Evolutionary conservation across 371 early-diverging fungal species (phyloP).

Genomic region (Dichotomocladium elegans): DNA sequence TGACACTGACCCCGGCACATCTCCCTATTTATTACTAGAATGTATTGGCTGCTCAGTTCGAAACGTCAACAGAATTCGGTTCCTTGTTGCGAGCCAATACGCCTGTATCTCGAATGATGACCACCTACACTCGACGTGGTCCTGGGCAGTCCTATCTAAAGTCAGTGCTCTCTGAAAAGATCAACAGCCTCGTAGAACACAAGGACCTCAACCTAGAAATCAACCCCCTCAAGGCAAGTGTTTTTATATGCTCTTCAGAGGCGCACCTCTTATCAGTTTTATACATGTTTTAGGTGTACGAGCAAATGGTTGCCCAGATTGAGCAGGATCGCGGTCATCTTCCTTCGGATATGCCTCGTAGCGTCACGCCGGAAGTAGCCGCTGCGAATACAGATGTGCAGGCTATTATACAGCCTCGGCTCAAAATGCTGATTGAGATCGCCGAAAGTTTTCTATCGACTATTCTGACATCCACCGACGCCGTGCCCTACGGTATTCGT

Average conservation of each 20-base stretch:
- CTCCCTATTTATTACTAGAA: constrained; percentile 39
- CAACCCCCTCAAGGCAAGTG: constrained; percentile 70
- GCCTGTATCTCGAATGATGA: constrained; percentile 96
- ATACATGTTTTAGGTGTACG: constrained; percentile 59
- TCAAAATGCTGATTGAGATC: constrained; percentile 81
- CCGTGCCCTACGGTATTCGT: constrained; percentile 94
- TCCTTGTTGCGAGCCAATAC: constrained; percentile 91
- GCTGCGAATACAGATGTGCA: constrained; percentile 75
- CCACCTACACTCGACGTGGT: constrained; percentile 91
- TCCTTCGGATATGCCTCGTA: constrained; percentile 60
- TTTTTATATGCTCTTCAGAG: background rate
- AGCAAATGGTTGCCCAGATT: constrained; percentile 78
- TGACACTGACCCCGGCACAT: background rate
- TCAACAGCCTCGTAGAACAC: constrained; percentile 76
- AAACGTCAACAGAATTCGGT: constrained; percentile 84
- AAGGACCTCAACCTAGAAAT: constrained; percentile 82
- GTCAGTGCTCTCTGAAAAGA: constrained; percentile 76
- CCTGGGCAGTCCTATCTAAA: constrained; percentile 95
- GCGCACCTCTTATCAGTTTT: background rate
- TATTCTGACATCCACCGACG: constrained; percentile 75
- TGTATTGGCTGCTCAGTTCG: constrained; percentile 89
- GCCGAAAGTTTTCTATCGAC: constrained; percentile 80
- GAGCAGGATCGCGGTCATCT: constrained; percentile 60
- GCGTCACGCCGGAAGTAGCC: constrained; percentile 80
- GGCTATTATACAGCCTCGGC: constrained; percentile 78